Evolutionary conservation across 306 rosid species (phyloP), one percentile per base, ranked within the genome.

Genomic region (Potentilla sterilis): DNA sequence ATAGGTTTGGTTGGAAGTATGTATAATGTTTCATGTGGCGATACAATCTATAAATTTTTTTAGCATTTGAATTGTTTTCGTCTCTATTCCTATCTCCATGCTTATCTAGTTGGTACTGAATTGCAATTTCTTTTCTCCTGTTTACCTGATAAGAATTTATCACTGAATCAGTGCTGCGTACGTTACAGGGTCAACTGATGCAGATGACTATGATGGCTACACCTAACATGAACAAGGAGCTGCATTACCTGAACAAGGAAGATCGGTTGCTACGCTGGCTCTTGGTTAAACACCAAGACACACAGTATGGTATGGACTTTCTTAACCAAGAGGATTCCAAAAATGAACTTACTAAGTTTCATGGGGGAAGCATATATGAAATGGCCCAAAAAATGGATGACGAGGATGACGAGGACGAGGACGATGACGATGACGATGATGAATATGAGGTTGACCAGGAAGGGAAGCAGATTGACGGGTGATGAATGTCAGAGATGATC

Each of bases 131-230:
- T 61, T 10, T 28, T 32, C 68, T 81, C 41, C 44, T 41, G 34
- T 73, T 42, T 43, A 18, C 58, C 35, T 28, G 58, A 42, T 43
- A 28, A 41, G 21, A 16, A 6, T 61, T 16, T 24, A 16, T 59
- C 32, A 43, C 46, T 59, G 19, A 73, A 19, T 24, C 9, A 24
- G 12, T 37, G 70, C 59, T 58, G n/a, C 57, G 10, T 46, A 7
- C 79, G 70, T 67, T 84, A 49, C 72, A 95, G 98, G 98, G 97
- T 75, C 84, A 75, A 57, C 70, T 95, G 85, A 86, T 90, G 98
- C 98, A 95, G 85, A 85, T 92, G 88, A 92, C 95, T 43, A 88
- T 94, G 97, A 94, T 94, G 98, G 91, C 98, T 73, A 86, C 91
- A 4, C 97, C 97, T 10, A 86, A 83, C 86, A 85, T 91, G 77